Evolutionary conservation across 2,329 filamentous ascomycete species (phyloP).

Genomic region (Fusarium siculi): DNA sequence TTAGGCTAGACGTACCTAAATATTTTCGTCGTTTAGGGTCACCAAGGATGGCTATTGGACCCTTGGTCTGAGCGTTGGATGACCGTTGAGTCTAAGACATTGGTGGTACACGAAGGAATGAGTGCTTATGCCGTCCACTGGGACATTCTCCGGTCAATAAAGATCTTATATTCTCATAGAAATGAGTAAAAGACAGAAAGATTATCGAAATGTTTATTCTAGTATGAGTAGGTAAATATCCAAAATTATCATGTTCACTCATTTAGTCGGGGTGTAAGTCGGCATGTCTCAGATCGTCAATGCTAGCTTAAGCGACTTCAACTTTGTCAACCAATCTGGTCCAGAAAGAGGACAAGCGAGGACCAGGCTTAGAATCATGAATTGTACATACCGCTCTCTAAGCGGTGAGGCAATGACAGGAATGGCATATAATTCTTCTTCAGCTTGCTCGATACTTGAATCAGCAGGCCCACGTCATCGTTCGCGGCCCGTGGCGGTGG

Average conservation of each 20-base stretch:
- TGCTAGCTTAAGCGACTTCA: not conserved
- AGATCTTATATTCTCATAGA: no score
- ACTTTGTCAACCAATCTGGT: not conserved
- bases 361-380: not conserved
- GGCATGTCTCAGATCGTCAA: constrained; percentile 1
- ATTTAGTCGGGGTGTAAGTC: constrained; percentile 6
- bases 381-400: not conserved
- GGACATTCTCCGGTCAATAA: not conserved
- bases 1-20: not conserved
- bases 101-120: not conserved
- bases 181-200: no score
- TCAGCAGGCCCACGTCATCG: constrained; percentile 41
- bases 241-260: not conserved
- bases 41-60: constrained; percentile 1
- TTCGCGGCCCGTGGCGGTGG: constrained; percentile 39
- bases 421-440: not conserved
- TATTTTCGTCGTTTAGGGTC: not conserved
- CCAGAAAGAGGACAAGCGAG: not conserved
- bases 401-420: constrained; percentile 4
- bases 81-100: not conserved
- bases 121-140: not conserved
- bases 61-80: constrained; percentile 17
- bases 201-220: not conserved
- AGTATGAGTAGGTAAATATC: no score
- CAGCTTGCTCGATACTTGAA: not conserved